Evolutionary conservation across 2,329 filamentous ascomycete species (phyloP).

Genomic region (Penicillium sp.): DNA sequence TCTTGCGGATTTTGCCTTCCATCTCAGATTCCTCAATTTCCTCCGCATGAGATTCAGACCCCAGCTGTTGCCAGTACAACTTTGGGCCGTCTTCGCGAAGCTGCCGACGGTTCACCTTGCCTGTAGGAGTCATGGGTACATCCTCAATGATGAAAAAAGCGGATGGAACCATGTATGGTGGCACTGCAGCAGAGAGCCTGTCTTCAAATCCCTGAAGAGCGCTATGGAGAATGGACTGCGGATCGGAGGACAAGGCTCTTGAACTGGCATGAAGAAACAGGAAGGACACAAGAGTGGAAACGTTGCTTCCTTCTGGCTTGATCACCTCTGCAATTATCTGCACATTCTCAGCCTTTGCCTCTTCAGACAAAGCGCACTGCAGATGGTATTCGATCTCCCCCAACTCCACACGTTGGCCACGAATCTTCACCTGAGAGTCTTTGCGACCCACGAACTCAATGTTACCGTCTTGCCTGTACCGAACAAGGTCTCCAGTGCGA

Average conservation of each 20-base stretch:
- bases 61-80: too few species aligned
- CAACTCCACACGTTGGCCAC: slow-evolving; percentile 10
- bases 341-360: neutral
- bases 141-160: neutral
- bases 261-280: too few species aligned
- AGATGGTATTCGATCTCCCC: slow-evolving; percentile 6
- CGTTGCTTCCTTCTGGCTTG: neutral
- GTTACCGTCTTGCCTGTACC: slow-evolving; percentile 32
- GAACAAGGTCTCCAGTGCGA: slow-evolving; percentile 22
- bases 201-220: neutral
- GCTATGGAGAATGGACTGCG: neutral
- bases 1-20: neutral
- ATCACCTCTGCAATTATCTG: neutral
- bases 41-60: too few species aligned
- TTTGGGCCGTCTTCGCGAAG: neutral
- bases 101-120: neutral
- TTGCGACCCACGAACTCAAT: slow-evolving; percentile 1
- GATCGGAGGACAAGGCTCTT: too few species aligned
- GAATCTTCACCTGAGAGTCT: slow-evolving; percentile 9
- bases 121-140: neutral
- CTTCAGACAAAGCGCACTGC: neutral
- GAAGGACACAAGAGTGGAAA: neutral
- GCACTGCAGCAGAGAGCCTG: neutral
- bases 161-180: neutral
- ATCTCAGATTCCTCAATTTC: neutral